phyloP scores from a whole-genome alignment of 2,329 filamentous ascomycete species.

The Stachybotrys elegans region DNA sequence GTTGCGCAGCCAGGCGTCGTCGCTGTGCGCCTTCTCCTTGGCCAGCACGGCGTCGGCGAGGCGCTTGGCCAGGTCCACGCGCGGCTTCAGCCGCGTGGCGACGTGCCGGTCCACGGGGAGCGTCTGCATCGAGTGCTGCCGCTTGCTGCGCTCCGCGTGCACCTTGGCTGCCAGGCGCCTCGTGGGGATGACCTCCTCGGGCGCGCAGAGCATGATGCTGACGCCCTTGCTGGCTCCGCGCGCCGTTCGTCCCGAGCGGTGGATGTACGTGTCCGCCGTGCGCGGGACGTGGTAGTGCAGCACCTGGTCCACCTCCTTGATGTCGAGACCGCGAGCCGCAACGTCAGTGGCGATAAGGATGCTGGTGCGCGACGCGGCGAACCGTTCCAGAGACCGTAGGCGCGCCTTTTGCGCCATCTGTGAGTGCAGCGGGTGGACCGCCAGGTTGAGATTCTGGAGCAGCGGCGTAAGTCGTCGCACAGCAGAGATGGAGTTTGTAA shows the following conservation, averaged over 20 bases:
- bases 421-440: constrained; percentile 76
- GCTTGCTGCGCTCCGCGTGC: constrained; percentile 57
- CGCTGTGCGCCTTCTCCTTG: constrained; percentile 79
- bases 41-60: constrained; percentile 78
- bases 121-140: constrained; percentile 70
- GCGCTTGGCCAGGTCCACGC: constrained; percentile 77
- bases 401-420: constrained; percentile 96
- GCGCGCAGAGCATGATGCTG: constrained; percentile 83
- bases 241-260: constrained; percentile 90
- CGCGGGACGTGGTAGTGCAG: constrained; percentile 95
- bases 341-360: constrained; percentile 92
- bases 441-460: constrained; percentile 74
- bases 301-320: constrained; percentile 81
- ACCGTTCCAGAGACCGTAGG: constrained; percentile 85
- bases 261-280: constrained; percentile 88
- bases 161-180: constrained; percentile 83
- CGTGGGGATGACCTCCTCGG: constrained; percentile 84
- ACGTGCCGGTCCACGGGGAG: constrained; percentile 80
- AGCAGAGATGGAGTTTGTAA: constrained; percentile 92
- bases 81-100: constrained; percentile 68
- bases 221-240: constrained; percentile 73
- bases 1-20: constrained; percentile 77
- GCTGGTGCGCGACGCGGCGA: constrained; percentile 60
- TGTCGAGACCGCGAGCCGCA: constrained; percentile 88
- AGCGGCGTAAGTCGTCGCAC: constrained; percentile 82